Percentiles rank a stretch among this genome's conserved stretches.
Evolutionary conservation across 768 basidiomycete species (phyloP).

Genomic region (Lactarius deliciosus): DNA sequence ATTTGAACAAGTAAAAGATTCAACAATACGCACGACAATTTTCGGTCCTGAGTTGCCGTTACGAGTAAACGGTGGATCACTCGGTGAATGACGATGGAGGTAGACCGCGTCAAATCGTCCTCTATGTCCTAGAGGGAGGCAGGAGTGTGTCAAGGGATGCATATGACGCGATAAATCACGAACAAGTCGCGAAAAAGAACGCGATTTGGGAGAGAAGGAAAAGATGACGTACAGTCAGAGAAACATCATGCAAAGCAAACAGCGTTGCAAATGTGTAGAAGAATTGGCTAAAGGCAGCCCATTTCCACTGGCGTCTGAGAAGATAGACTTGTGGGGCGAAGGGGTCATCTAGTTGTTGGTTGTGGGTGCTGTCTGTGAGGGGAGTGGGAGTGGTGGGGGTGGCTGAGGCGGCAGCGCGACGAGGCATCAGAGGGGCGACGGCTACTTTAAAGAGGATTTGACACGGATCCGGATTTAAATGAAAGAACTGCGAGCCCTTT

Average conservation of each 20-base stretch:
- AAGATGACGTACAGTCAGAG: conserved; percentile 52
- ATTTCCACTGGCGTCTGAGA: conserved; percentile 85
- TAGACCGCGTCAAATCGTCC: conserved; percentile 64
- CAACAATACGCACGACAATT: conserved; percentile 58
- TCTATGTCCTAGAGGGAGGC: conserved; percentile 64
- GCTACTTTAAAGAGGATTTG: conserved; percentile 33
- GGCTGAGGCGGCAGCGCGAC: conserved; percentile 35
- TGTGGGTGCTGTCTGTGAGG: conserved; percentile 20
- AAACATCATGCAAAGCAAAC: conserved; percentile 68
- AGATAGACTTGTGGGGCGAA: conserved; percentile 41
- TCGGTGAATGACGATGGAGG: conserved; percentile 61
- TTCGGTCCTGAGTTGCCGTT: conserved; percentile 76
- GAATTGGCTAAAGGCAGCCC: conserved; percentile 91
- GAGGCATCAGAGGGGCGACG: conserved; percentile 36
- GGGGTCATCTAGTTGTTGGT: conserved; percentile 25
- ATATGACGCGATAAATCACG: conserved; percentile 18
- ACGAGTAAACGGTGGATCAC: conserved; percentile 74
- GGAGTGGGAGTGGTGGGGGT: conserved; percentile 28
- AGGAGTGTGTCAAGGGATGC: conserved; percentile 7
- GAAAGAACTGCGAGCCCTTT: conserved; percentile 12
- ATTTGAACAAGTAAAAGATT: conserved; percentile 28
- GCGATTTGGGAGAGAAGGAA: conserved; percentile 5
- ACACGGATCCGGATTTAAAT: conserved; percentile 36
- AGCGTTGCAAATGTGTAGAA: conserved; percentile 79
- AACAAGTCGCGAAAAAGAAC: conserved; percentile 9